phyloP scores from a whole-genome alignment of 2,329 filamentous ascomycete genomes.

The Neocatenulostroma microsporum region DNA sequence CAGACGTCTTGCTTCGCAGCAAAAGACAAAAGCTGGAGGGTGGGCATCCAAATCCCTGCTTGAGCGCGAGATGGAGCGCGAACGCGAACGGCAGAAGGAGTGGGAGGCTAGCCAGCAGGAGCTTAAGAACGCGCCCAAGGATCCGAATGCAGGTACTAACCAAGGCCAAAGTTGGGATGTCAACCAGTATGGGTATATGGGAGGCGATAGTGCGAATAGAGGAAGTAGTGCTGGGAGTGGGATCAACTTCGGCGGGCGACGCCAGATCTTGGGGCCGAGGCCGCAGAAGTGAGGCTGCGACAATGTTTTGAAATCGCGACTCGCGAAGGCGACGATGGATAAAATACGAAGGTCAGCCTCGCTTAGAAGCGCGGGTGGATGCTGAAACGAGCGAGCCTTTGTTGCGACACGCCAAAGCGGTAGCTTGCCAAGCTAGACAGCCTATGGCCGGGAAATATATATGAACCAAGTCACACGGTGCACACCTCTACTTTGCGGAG shows the following conservation, averaged over 20 bases:
- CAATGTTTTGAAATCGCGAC: no score
- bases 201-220: slow-evolving; percentile 66
- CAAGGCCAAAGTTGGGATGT: slow-evolving; percentile 70
- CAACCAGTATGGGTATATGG: slow-evolving; percentile 67
- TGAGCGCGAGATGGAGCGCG: slow-evolving; percentile 73
- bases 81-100: slow-evolving; percentile 66
- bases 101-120: slow-evolving; percentile 67
- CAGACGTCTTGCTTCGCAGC: slow-evolving; percentile 51
- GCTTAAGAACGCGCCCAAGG: slow-evolving; percentile 45
- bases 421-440: no score
- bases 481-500: no score
- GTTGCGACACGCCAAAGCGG: no score
- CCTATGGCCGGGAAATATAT: no score
- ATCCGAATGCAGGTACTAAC: slow-evolving; percentile 54
- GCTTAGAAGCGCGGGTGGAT: no score
- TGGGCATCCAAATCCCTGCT: slow-evolving; percentile 63
- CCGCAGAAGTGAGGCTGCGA: slow-evolving; percentile 10
- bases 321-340: no score
- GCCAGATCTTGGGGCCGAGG: slow-evolving; percentile 72
- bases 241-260: slow-evolving; percentile 55
- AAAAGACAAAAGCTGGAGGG: slow-evolving; percentile 54
- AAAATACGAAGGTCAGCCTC: no score
- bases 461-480: no score
- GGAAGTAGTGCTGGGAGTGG: slow-evolving; percentile 53
- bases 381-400: no score